Evolutionary conservation across 306 rosid species (phyloP).

Genomic region (Prunus campanulata): DNA sequence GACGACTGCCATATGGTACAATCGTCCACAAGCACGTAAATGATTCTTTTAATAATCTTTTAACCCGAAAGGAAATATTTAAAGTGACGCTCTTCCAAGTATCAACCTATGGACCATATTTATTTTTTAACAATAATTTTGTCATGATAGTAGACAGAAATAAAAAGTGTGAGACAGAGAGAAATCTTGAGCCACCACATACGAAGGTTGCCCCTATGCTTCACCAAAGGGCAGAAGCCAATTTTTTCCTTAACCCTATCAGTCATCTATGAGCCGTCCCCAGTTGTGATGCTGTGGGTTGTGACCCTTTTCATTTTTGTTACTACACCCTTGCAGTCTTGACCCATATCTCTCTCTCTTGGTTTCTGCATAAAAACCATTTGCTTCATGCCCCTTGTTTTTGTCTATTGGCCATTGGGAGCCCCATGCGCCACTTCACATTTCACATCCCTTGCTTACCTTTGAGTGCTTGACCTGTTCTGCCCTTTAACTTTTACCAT

Average conservation of each 20-base stretch:
- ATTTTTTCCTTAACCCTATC: constrained; percentile 26
- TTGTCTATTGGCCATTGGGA: constrained; percentile 45
- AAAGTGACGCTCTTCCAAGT: background rate
- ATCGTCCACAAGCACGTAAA: accelerated
- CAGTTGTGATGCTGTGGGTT: constrained; percentile 17
- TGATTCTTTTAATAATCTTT: background rate
- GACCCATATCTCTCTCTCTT: constrained; percentile 7
- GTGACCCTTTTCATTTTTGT: constrained; percentile 17
- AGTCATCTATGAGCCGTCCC: constrained; percentile 41
- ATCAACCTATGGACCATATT: constrained; percentile 13
- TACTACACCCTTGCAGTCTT: constrained; percentile 5
- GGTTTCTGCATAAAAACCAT: constrained; percentile 10
- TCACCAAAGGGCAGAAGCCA: constrained; percentile 51
- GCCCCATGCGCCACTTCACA: constrained; percentile 70
- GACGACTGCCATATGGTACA: background rate
- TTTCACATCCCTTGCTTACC: background rate
- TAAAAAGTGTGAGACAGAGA: background rate
- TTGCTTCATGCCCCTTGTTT: constrained; percentile 26
- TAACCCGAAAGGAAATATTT: background rate
- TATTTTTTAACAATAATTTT: constrained; percentile 32
- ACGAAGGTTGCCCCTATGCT: constrained; percentile 41
- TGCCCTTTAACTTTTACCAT: background rate
- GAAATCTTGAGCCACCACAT: constrained; percentile 3
- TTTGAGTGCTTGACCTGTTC: constrained; percentile 14
- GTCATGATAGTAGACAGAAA: background rate